Percentiles rank a stretch among this genome's conserved stretches.
Evolutionary conservation across 306 rosid species (phyloP).

Genomic region (Vicia villosa): DNA sequence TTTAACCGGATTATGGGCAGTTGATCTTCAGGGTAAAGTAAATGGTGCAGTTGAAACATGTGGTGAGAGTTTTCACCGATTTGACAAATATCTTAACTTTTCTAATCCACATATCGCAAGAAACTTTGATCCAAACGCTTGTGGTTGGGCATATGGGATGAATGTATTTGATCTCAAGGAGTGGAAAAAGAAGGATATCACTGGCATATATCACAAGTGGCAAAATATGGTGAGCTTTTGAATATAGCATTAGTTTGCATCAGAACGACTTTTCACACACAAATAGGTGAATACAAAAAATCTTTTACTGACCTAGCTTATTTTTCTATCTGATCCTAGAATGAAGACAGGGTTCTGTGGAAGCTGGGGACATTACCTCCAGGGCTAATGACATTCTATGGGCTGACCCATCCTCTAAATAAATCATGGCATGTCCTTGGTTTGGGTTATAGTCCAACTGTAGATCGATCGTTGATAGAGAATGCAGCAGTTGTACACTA

Average conservation of each 20-base stretch:
- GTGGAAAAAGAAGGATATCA: slow-evolving; percentile 89
- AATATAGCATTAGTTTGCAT: slow-evolving; percentile 31
- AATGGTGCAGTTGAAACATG: slow-evolving; percentile 99
- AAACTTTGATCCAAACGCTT: slow-evolving; percentile 87
- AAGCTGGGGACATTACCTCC: slow-evolving; percentile 97
- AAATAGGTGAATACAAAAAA: neutral
- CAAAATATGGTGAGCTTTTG: slow-evolving; percentile 87
- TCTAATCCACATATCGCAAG: slow-evolving; percentile 85
- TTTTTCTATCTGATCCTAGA: slow-evolving; percentile 53
- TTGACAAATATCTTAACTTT: slow-evolving; percentile 93
- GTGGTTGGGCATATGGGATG: slow-evolving; percentile 99
- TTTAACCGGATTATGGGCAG: slow-evolving; percentile 77
- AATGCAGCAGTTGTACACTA: slow-evolving; percentile 92
- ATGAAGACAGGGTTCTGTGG: slow-evolving; percentile 90
- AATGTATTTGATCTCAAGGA: slow-evolving; percentile 87
- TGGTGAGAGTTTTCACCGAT: slow-evolving; percentile 88
- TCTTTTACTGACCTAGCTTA: slow-evolving; percentile 16
- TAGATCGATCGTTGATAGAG: slow-evolving; percentile 61
- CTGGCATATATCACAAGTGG: slow-evolving; percentile 97
- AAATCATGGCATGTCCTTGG: slow-evolving; percentile 99
- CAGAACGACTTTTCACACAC: slow-evolving; percentile 4
- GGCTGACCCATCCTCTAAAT: slow-evolving; percentile 77
- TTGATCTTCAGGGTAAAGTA: slow-evolving; percentile 84
- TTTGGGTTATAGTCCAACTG: slow-evolving; percentile 91
- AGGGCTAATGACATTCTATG: slow-evolving; percentile 88